Conservation (phyloP, 2,329 filamentous ascomycete genomes). For the Teratosphaeria viscida region DNA sequence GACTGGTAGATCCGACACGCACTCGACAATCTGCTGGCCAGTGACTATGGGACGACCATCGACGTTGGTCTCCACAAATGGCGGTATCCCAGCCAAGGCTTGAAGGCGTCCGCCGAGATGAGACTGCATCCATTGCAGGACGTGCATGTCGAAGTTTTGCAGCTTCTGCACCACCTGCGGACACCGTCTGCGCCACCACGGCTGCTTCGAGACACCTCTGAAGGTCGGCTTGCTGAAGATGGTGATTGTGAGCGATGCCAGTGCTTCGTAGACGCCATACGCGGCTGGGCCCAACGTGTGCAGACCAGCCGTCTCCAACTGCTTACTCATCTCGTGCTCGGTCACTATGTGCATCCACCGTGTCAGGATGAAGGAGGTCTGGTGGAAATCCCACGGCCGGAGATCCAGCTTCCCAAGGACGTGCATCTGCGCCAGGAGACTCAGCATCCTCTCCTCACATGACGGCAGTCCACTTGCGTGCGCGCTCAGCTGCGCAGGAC, state of each 20-base stretch:
- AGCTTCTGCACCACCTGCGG: conserved; percentile 19
- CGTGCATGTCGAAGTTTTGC: conserved; percentile 22
- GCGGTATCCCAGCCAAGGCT: conserved; percentile 17
- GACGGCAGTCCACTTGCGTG: conserved; percentile 11
- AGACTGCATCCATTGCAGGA: conserved; percentile 25
- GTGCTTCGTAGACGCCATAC: conserved; percentile 21
- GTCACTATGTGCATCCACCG: conserved; percentile 21
- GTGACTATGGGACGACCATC: conserved; percentile 50
- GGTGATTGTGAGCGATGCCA: conserved; percentile 20
- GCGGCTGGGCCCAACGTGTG: conserved; percentile 15
- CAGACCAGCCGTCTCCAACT: conserved; percentile 17
- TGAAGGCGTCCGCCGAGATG: conserved; percentile 20
- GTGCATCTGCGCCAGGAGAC: conserved; percentile 18
- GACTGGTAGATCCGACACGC: conserved; percentile 50
- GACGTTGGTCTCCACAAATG: conserved; percentile 59
- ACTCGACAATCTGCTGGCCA: conserved; percentile 44
- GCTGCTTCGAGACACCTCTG: conserved; percentile 14
- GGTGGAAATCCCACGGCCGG: conserved; percentile 8
- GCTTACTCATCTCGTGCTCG: conserved; percentile 20
- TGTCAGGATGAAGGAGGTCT: conserved; percentile 14
- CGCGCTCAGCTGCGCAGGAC: neutral
- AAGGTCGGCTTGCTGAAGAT: conserved; percentile 20
- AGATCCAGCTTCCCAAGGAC: conserved; percentile 11
- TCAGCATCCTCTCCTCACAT: conserved; percentile 24
- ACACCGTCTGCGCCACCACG: conserved; percentile 20